phyloP scores from a whole-genome alignment of 768 basidiomycete species.

The Boletus edulis region DNA sequence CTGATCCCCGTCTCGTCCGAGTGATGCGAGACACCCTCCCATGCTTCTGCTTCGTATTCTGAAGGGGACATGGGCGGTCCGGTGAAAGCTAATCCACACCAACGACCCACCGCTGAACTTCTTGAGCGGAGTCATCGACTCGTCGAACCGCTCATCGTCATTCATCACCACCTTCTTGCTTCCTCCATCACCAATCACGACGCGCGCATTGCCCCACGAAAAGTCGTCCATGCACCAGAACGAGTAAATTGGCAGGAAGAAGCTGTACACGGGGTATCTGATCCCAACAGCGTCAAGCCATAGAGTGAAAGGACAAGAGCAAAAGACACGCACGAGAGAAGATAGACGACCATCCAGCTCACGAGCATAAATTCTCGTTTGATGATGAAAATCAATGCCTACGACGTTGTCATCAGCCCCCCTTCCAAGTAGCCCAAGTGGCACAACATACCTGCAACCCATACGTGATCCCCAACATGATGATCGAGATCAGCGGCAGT shows the following conservation, averaged over 20 bases:
- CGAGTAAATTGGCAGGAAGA: slow-evolving; percentile 95
- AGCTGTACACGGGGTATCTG: slow-evolving; percentile 91
- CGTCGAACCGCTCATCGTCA: slow-evolving; percentile 95
- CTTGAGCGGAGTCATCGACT: slow-evolving; percentile 97
- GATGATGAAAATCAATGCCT: slow-evolving; percentile 91
- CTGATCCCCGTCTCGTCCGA: slow-evolving; percentile 76
- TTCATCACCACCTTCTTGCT: slow-evolving; percentile 93
- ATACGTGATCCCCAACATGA: slow-evolving; percentile 89
- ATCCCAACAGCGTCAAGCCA: slow-evolving; percentile 3
- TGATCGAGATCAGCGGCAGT: slow-evolving; percentile 81
- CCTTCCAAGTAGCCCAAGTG: not conserved
- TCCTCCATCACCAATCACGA: slow-evolving; percentile 91
- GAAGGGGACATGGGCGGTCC: slow-evolving; percentile 12
- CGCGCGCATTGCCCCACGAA: slow-evolving; percentile 91
- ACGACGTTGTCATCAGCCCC: not conserved
- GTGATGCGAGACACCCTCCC: slow-evolving; percentile 75
- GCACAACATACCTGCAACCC: slow-evolving; percentile 71
- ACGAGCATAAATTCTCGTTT: slow-evolving; percentile 98
- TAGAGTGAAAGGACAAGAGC: not conserved
- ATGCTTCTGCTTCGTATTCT: slow-evolving; percentile 95
- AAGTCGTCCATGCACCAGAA: slow-evolving; percentile 99
- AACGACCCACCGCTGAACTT: slow-evolving; percentile 84
- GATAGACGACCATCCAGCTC: slow-evolving; percentile 96
- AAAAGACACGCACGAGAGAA: slow-evolving; percentile 69
- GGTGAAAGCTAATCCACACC: not conserved